phyloP scores from a whole-genome alignment of 345 rosid genomes.

The Citropsis articulata region DNA sequence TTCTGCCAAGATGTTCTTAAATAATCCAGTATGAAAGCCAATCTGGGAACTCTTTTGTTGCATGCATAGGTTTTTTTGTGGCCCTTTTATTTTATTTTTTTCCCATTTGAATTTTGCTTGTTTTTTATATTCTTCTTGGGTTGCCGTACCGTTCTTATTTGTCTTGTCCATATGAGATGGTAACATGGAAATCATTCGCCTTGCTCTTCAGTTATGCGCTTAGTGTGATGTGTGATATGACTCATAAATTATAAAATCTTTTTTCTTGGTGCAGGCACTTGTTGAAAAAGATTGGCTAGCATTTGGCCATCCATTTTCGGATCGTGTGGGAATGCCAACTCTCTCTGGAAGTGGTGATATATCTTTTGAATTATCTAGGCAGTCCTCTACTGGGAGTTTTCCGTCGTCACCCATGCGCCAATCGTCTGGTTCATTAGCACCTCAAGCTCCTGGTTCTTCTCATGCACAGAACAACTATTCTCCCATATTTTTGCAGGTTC shows the following conservation, averaged over 20 bases:
- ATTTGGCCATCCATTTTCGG: slow-evolving; percentile 97
- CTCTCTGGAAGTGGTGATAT: slow-evolving; percentile 51
- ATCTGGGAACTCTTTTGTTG: slow-evolving; percentile 6
- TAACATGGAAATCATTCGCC: neutral
- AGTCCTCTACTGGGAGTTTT: slow-evolving; percentile 72
- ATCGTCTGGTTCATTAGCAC: slow-evolving; percentile 52
- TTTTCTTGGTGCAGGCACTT: slow-evolving; percentile 59
- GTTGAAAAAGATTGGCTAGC: slow-evolving; percentile 99
- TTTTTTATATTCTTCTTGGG: neutral
- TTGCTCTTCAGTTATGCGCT: neutral
- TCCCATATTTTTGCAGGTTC: slow-evolving; percentile 96
- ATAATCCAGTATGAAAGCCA: neutral
- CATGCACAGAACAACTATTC: slow-evolving; percentile 80
- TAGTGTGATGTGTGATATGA: neutral
- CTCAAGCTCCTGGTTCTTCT: slow-evolving; percentile 73
- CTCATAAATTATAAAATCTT: slow-evolving; percentile 6
- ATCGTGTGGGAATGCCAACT: slow-evolving; percentile 88
- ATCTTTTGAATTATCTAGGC: slow-evolving; percentile 62
- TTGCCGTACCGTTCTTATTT: neutral
- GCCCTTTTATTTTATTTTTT: neutral
- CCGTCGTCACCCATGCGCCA: slow-evolving; percentile 70
- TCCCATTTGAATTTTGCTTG: neutral
- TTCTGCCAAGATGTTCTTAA: neutral
- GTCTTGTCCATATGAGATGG: neutral
- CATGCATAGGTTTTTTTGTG: neutral